Percentiles rank a stretch among this genome's conserved stretches.
phyloP scores from a whole-genome alignment of 306 rosid genomes.

The Vachellia pachyceras region DNA sequence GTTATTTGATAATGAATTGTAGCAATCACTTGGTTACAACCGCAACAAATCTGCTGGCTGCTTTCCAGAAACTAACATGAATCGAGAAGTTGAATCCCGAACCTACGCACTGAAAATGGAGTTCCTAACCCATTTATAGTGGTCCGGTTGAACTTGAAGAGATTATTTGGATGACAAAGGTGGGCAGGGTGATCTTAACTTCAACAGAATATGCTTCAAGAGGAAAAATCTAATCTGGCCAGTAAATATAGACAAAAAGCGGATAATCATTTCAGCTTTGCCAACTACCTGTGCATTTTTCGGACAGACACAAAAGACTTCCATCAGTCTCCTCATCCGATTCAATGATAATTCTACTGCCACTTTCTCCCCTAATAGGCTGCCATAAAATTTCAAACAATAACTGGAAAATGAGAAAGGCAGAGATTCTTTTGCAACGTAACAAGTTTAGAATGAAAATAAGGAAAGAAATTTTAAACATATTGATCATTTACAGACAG shows the following conservation, averaged over 20 bases:
- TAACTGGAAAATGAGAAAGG: conserved; percentile 26
- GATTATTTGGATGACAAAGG: not conserved
- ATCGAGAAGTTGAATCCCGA: conserved; percentile 12
- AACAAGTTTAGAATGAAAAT: conserved; percentile 36
- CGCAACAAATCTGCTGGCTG: not conserved
- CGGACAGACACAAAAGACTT: conserved; percentile 72
- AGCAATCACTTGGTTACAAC: not conserved
- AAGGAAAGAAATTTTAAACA: not conserved
- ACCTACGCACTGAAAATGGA: not conserved
- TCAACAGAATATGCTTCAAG: not conserved
- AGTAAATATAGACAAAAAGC: not conserved
- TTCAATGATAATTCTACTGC: conserved; percentile 66
- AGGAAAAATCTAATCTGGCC: conserved; percentile 1
- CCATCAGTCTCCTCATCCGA: conserved; percentile 83
- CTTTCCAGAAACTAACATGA: conserved; percentile 19
- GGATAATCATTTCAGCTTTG: conserved; percentile 35
- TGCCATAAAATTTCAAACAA: conserved; percentile 41
- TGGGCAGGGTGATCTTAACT: conserved; percentile 3
- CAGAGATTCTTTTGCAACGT: not conserved
- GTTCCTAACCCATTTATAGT: not conserved
- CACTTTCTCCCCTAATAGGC: conserved; percentile 58
- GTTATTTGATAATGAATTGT: conserved; percentile 4
- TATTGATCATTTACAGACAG: conserved; percentile 6
- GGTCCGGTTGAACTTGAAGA: not conserved
- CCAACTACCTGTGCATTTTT: conserved; percentile 65